These are phyloP conservation scores for Carpinus fangiana DNA, from an alignment of 306 rosid genomes.

Conservation along the genomic window DNA sequence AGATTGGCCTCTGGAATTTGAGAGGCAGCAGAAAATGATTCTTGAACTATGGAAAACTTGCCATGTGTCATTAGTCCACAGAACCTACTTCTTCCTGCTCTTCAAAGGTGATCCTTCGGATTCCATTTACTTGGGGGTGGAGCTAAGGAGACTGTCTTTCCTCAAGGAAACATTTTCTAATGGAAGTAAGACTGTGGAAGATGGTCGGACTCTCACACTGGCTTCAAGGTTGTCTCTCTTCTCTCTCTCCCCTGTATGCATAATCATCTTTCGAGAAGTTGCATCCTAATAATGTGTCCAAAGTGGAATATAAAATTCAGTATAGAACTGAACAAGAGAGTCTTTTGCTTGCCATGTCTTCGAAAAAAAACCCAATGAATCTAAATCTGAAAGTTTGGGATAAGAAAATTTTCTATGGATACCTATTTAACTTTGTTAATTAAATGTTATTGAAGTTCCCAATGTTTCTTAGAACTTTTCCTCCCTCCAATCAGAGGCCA, in stretches of 20 bases:
- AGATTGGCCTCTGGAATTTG: slow-evolving; percentile 84
- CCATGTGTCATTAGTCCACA: slow-evolving; percentile 79
- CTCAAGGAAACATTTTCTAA: slow-evolving; percentile 71
- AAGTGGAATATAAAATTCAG: neutral
- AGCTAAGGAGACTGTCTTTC: slow-evolving; percentile 79
- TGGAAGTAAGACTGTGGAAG: slow-evolving; percentile 50
- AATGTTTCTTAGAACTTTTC: neutral
- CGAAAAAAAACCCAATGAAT: neutral
- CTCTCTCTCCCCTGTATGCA: neutral
- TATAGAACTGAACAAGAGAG: neutral
- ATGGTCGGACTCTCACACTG: slow-evolving; percentile 60
- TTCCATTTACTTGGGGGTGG: slow-evolving; percentile 95
- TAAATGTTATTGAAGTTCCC: neutral
- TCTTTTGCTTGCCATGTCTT: neutral
- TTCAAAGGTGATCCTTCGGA: slow-evolving; percentile 89
- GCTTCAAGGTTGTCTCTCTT: slow-evolving; percentile 66
- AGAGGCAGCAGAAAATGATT: slow-evolving; percentile 68
- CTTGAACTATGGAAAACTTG: slow-evolving; percentile 90
- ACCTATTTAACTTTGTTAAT: too few species aligned
- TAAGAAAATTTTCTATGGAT: neutral
- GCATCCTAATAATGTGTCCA: neutral
- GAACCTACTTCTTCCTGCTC: slow-evolving; percentile 96
- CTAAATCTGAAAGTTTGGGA: neutral
- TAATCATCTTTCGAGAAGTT: slow-evolving; percentile 2
- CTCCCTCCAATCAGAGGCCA: neutral